Evolutionary conservation across 106 monocot species (phyloP), one percentile per base, ranked within the genome.

Genomic region (Iris macrosiphon): DNA sequence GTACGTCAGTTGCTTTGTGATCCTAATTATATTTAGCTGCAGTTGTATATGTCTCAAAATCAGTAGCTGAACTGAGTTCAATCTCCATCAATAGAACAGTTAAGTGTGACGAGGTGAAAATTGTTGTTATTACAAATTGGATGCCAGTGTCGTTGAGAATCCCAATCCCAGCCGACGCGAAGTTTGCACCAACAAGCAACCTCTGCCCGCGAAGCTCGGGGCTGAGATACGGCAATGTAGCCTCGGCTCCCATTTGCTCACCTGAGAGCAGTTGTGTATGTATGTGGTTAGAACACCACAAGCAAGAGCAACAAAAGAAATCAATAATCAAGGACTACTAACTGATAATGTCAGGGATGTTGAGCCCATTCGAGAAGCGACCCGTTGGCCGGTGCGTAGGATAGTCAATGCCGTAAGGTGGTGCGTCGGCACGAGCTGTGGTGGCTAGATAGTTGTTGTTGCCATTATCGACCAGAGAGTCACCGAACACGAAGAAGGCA

Each of bases 291-390:
- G n/a, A n/a, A n/a, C n/a, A n/a, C n/a, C n/a, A n/a, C n/a, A n/a
- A n/a, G n/a, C n/a, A n/a, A n/a, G n/a, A n/a, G n/a, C n/a, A n/a
- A n/a, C n/a, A n/a, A n/a, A n/a, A n/a, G n/a, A n/a, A 18, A 21
- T 4, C 22, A 24, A 56, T 1, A 2, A 0, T 21, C 4, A 29
- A 30, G 15, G 28, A 28, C 24, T 37, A 16, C 14, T 39, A 28
- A 88, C 93, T 93, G 71, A 93, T 83, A 43, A 93, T 68, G 55
- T 93, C 93, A 20, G 93, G 93, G 33, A 93, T 83, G 72, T 88
- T 93, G 45, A 83, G 72, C 11, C 93, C 93, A 37, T 93, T 93
- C 14, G 93, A 93, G 72, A 93, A 93, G 4, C 93, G 76, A 45
- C 93, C 93, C 1, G 79, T 80, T 15, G 93, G 56, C 2, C 40